These are phyloP conservation scores for Ambrosiella beaveri DNA, from an alignment of 2,329 filamentous ascomycete species.

Conservation along the genomic window DNA sequence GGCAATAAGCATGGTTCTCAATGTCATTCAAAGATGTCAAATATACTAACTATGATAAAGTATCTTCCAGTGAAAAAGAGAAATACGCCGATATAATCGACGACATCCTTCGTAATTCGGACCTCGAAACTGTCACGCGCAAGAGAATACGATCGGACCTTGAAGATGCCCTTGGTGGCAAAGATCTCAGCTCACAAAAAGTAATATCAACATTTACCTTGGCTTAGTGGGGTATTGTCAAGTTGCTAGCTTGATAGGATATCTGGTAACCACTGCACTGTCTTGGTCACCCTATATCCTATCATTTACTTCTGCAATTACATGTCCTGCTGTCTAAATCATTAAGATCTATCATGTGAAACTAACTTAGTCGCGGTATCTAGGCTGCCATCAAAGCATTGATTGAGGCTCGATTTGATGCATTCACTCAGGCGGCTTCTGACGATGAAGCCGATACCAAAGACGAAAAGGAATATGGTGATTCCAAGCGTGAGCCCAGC, in stretches of 20 bases:
- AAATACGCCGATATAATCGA: conserved; percentile 44
- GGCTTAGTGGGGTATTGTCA: too few relatives aligned
- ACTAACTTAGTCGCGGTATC: background rate
- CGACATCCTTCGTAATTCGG: conserved; percentile 37
- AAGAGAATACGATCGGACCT: conserved; percentile 44
- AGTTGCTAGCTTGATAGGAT: too few relatives aligned
- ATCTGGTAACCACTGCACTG: too few relatives aligned
- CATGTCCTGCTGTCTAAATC: background rate
- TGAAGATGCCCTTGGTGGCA: conserved; percentile 35
- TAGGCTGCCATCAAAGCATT: conserved; percentile 54
- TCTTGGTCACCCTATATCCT: background rate
- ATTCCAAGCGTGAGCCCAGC: conserved; percentile 11
- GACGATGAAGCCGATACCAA: conserved; percentile 13
- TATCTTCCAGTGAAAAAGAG: conserved; percentile 30
- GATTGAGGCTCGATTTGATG: conserved; percentile 59
- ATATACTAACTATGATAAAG: conserved; percentile 19
- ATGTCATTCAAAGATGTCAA: background rate
- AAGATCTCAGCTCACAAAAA: conserved; percentile 43
- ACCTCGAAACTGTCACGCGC: conserved; percentile 45
- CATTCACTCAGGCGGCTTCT: conserved; percentile 36
- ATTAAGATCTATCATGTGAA: background rate
- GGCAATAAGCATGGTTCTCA: too few relatives aligned
- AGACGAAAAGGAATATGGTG: conserved; percentile 15
- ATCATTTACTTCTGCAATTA: background rate
- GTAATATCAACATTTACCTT: conserved; percentile 19